Base-by-base conservation (phyloP, 208 protist genomes). In the Trypanosoma theileri region DNA sequence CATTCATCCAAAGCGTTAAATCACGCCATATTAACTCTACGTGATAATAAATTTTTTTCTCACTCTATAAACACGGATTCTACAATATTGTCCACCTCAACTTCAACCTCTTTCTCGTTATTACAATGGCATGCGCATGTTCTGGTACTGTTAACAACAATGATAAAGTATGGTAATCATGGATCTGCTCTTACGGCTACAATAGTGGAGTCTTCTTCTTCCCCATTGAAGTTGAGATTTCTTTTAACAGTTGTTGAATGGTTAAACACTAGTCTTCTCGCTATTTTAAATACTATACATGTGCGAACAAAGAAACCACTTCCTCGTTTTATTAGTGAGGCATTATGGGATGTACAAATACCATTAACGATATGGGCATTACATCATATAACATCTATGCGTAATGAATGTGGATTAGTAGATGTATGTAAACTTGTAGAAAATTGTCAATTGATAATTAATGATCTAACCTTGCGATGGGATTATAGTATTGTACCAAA, bases 401-500 rank as follows among this genome's bases (percentile, higher is more conserved):
- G 24, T 17, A 24, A 10, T 10, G 56, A 57, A 13, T 57, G 35
- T n/a, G 44, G 21, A 19, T 4, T 42, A 24, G 28, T 16, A 9
- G 46, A 10, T 6, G 35, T 64, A 17, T 26, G 24, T 12, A 45
- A 45, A 26, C 8, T 64, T 7, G 3, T 71, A 11, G 19, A 55
- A 16, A 46, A 63, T n/a, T 52, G 60, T 21, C 41, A 55, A 31
- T n/a, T 28, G 3, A 22, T 67, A 26, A 42, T 74, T 26, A 42
- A 51, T 26, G 61, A 50, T 16, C n/a, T 74, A 19, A n/a, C 54
- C 14, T 42, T 22, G 12, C 10, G 69, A n/a, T 74, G 69, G 69
- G 28, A 69, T 13, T 64, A 74, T 45, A 64, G 28, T 53, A 44
- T 74, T 24, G 69, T 74, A 42, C 59, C 61, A 9, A 31, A 54